A percentile compares a stretch with the other conserved stretches of the same genome.
Conservation (phyloP, 2,329 filamentous ascomycete genomes). For the Thyridium curvatum region DNA sequence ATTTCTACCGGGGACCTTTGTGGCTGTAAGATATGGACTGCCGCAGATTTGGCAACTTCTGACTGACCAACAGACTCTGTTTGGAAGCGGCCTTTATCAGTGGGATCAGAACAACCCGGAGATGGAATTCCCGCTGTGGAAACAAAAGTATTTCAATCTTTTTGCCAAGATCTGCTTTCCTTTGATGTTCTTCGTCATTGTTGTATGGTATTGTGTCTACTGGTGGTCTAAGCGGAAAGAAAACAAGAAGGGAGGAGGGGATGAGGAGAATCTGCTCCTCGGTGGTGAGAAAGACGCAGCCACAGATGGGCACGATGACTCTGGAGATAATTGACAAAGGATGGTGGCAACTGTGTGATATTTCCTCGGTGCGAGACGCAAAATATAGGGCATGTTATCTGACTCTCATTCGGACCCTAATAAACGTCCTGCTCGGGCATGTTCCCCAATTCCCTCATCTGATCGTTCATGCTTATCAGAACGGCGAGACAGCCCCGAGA, state of each 20-base stretch:
- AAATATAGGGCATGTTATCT: too few species aligned
- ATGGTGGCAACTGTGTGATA: too few species aligned
- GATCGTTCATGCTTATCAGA: too few species aligned
- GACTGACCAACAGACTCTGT: background rate
- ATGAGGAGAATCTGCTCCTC: background rate
- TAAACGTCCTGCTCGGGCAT: too few species aligned
- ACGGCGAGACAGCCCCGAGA: too few species aligned
- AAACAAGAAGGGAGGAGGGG: background rate
- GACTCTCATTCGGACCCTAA: too few species aligned
- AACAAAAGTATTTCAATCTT: background rate
- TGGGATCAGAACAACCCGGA: slow-evolving; percentile 1
- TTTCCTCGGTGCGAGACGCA: too few species aligned
- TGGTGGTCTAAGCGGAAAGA: background rate
- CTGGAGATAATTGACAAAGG: too few species aligned
- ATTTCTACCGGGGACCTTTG: slow-evolving; percentile 3
- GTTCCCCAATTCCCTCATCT: too few species aligned
- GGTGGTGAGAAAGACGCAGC: too few species aligned
- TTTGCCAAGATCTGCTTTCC: slow-evolving; percentile 1
- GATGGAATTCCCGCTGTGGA: slow-evolving; percentile 1
- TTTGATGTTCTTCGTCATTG: background rate
- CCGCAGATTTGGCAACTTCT: background rate
- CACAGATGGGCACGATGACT: too few species aligned
- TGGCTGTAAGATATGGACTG: slow-evolving; percentile 2
- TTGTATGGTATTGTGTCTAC: background rate
- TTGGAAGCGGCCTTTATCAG: slow-evolving; percentile 3